phyloP scores from a whole-genome alignment of 2,329 filamentous ascomycete genomes.

The Xylaria sp. region DNA sequence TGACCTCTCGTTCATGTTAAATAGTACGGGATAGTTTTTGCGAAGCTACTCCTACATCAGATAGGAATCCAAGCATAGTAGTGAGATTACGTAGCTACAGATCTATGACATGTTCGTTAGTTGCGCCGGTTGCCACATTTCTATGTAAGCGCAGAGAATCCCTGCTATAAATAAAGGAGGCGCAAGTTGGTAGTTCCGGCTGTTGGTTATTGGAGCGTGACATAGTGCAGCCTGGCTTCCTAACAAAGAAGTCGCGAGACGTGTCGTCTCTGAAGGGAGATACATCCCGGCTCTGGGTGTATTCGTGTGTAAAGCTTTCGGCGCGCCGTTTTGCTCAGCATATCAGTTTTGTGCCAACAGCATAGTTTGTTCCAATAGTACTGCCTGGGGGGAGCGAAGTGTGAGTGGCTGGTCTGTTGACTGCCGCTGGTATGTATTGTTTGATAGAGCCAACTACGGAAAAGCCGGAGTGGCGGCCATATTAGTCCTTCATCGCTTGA shows the following conservation, averaged over 20 bases:
- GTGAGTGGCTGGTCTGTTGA: neutral
- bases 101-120: neutral
- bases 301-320: neutral
- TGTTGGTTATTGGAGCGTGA: neutral
- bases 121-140: neutral
- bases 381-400: too few relatives aligned
- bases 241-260: neutral
- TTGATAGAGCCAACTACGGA: constrained; percentile 1
- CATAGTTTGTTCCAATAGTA: neutral
- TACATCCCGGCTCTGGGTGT: too few relatives aligned
- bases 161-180: neutral
- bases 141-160: neutral
- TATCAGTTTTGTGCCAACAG: neutral
- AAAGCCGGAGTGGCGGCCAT: constrained; percentile 5
- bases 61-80: neutral
- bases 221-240: neutral
- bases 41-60: neutral
- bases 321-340: neutral
- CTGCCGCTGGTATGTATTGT: neutral
- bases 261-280: too few relatives aligned
- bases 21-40: neutral
- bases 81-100: neutral
- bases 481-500: constrained; percentile 11
- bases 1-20: too few relatives aligned
- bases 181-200: neutral